Base-by-base conservation (phyloP, 2,329 filamentous ascomycete species). In the Nigrospora sphaerica region DNA sequence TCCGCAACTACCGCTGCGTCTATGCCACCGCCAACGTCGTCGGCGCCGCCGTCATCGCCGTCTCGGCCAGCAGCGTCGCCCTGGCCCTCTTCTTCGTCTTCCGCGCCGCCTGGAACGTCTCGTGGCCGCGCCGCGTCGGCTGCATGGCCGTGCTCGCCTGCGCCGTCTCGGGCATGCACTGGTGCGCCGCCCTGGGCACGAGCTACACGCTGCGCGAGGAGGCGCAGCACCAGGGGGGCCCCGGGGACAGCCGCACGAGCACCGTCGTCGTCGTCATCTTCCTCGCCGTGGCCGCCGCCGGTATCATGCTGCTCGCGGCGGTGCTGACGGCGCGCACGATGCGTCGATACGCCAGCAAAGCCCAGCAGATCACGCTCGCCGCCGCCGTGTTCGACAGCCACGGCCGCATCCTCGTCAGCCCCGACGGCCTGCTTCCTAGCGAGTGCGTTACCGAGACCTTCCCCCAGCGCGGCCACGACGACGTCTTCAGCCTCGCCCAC, bases 161-260 rank as follows among this genome's bases (percentile, higher is more conserved):
- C 14, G 87, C 85, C 37, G 86, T 93, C 2, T 90, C 84, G 12
- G 87, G 86, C 1, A 93, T 95, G 88, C 88, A 95, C 65, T 95
- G 88, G 85, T 85, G 85, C 46, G 88, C 85, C 32, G 76, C 84
- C 3, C 74, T 79, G 11, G 86, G 86, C 13, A 93, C 87, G 4
- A 62, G 65, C 10, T 95, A 91, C 61, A 73, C 73, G 34, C 64
- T 88, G 44, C 63, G 75, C 51, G 53, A 68, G 31, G 54, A 61
- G n/a, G 62, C 58, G 37, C 66, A 68, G 41, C 72, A 82, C 41
- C 23, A 28, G 23, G 23, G 23, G 23, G 23, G 23, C 5, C 23
- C 7, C 6, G 23, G 23, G 23, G 23, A 28, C 23, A 35, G 32
- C 2, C 42, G 42, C 14, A 81, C 81, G 45, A 76, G 78, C 6